phyloP scores from a whole-genome alignment of 2,329 filamentous ascomycete species.

The Pyrenophora tritici-repentis region DNA sequence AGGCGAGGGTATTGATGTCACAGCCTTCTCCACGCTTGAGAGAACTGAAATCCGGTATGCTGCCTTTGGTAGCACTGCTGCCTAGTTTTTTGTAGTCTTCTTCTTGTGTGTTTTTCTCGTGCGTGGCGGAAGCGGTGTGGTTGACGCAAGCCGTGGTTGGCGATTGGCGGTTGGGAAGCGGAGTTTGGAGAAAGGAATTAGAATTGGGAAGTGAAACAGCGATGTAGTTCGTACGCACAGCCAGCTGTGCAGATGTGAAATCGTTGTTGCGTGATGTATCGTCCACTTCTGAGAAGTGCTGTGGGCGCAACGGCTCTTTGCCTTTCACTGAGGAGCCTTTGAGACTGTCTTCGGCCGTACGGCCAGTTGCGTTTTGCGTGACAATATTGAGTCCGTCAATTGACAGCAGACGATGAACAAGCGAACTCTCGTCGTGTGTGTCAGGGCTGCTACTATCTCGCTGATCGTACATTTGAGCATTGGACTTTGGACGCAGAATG shows the following conservation, averaged over 20 bases:
- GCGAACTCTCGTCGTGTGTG: too few species aligned
- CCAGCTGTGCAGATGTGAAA: too few species aligned
- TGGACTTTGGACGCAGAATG: background rate
- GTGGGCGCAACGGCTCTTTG: background rate
- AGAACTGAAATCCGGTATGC: background rate
- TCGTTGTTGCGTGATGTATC: background rate
- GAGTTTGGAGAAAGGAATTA: background rate
- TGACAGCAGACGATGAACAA: too few species aligned
- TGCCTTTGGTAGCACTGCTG: background rate
- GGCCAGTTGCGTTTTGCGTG: too few species aligned
- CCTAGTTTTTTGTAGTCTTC: background rate
- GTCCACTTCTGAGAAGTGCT: background rate
- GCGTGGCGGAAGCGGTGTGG: background rate
- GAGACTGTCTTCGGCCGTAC: too few species aligned
- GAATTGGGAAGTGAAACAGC: background rate
- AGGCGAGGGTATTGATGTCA: constrained; percentile 5
- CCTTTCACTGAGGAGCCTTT: background rate
- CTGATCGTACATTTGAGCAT: background rate
- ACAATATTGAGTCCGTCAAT: too few species aligned
- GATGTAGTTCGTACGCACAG: background rate
- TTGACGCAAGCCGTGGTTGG: background rate
- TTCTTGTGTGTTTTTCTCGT: background rate
- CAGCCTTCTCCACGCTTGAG: constrained; percentile 4
- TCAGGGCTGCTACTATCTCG: background rate
- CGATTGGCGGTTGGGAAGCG: background rate